Base-by-base conservation (phyloP, 1,139 yeast species). In the Pichia sp. region DNA sequence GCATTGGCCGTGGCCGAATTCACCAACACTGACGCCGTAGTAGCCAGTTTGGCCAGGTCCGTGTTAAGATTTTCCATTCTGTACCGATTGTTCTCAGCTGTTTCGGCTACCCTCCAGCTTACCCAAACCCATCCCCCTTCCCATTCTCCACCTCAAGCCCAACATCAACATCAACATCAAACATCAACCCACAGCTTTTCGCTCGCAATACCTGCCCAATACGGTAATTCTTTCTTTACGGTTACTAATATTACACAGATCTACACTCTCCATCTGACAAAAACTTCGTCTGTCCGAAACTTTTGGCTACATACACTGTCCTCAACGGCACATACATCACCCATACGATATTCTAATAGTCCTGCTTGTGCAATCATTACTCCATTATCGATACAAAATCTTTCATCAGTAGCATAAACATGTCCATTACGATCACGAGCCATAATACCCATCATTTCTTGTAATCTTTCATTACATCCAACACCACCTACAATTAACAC, bases 341-440 rank as follows among this genome's bases (percentile, higher is more conserved):
- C 96, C 70, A 81, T 85, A 56, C 97, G 71, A 59, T 80, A 88
- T 40, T 85, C 86, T 49, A 91, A 63, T 39, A 91, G 66, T 0
- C 99, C 99, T 0, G 98, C 97, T 60, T 91, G 99, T 1, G 98
- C 98, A 57, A 91, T 91, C 99, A 91, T 91, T 37, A 91, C 91
- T 10, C 98, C 97, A 57, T 91, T 91, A 60, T 91, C 98, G 40
- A 91, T 91, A 64, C 97, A 91, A 59, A 91, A 91, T 47, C 98
- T 67, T 59, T 91, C 97, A 61, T 91, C 99, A 0, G 98, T 93
- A 13, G 99, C 96, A 60, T 71, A 86, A 5, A 91, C 81, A 26
- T 76, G 73, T 0, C 97, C 98, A 49, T 83, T 79, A 48, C 99
- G 70, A 55, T 88, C 97, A 32, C 73, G 62, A 14, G 93, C 95